A percentile compares a stretch with the other conserved stretches of the same genome.
Evolutionary conservation across 495 filamentous ascomycete genomes (phyloP).

Genomic region (Neurospora sublineolata): DNA sequence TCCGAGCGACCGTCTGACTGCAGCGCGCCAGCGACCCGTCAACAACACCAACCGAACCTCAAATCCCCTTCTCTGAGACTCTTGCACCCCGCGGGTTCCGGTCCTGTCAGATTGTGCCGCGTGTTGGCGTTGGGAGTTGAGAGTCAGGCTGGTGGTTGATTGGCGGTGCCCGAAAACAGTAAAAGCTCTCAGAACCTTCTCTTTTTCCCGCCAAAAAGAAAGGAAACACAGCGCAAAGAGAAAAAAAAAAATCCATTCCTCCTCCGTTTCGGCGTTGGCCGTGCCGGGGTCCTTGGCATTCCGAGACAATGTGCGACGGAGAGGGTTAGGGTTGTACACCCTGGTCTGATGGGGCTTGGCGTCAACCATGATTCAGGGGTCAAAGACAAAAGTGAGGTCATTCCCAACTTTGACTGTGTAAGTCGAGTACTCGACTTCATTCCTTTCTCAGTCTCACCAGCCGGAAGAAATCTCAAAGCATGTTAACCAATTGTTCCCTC

Average conservation of each 20-base stretch:
- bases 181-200: not conserved
- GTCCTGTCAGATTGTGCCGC: not conserved
- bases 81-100: not conserved
- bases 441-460: not conserved
- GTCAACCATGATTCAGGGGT: not conserved
- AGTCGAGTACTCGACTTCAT: not conserved
- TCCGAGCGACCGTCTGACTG: not conserved
- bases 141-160: not conserved
- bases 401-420: not conserved
- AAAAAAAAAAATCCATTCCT: not conserved
- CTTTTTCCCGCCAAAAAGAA: not conserved
- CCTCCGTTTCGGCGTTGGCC: not conserved
- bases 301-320: not conserved
- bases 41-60: not conserved
- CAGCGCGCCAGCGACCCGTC: not conserved
- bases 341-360: not conserved
- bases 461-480: not conserved
- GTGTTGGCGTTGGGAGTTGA: not conserved
- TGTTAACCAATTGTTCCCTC: not conserved
- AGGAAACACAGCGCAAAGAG: not conserved
- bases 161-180: not conserved
- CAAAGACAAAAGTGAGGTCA: not conserved
- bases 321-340: not conserved
- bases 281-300: not conserved
- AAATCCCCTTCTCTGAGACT: not conserved